These are phyloP conservation scores for Martensiomyces pterosporus DNA, from an alignment of 192 early-diverging fungal species.

Conservation along the genomic window DNA sequence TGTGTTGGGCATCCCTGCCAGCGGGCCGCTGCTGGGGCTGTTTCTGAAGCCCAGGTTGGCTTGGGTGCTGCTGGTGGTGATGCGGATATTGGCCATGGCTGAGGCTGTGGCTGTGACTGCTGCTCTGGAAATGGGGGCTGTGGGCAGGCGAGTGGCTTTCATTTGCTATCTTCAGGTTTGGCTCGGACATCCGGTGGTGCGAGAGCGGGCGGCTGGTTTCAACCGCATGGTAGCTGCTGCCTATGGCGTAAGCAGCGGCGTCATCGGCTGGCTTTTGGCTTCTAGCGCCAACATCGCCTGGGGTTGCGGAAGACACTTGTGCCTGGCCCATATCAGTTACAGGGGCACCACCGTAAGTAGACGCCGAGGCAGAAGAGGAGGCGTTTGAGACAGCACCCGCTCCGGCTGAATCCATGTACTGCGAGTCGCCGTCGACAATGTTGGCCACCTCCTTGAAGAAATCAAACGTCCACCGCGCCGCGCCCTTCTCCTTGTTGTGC, in stretches of 20 bases:
- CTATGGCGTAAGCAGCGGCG: no score
- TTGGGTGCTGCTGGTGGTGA: neutral
- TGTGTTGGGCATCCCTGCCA: no score
- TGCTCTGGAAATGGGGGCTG: neutral
- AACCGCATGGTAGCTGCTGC: no score
- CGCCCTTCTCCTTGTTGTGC: slow-evolving; percentile 51
- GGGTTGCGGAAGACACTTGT: no score
- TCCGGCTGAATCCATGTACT: slow-evolving; percentile 46
- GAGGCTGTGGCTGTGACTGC: neutral
- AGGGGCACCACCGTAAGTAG: no score
- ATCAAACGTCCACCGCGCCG: slow-evolving; percentile 51
- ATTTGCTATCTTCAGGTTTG: slow-evolving; percentile 8
- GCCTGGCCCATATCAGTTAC: neutral
- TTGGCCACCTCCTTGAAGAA: slow-evolving; percentile 48
- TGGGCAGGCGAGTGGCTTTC: neutral
- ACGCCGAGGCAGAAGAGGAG: slow-evolving; percentile 18
- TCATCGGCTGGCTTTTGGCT: no score
- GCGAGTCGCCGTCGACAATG: slow-evolving; percentile 39
- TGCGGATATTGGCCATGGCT: neutral
- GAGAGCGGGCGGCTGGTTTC: no score
- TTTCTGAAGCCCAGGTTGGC: no score
- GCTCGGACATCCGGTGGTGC: slow-evolving; percentile 47
- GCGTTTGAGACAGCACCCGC: no score
- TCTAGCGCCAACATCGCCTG: no score
- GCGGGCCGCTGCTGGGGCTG: no score